A percentile compares a stretch with the other conserved stretches of the same genome.
phyloP scores from a whole-genome alignment of 306 rosid species.

The Arachis stenosperma region DNA sequence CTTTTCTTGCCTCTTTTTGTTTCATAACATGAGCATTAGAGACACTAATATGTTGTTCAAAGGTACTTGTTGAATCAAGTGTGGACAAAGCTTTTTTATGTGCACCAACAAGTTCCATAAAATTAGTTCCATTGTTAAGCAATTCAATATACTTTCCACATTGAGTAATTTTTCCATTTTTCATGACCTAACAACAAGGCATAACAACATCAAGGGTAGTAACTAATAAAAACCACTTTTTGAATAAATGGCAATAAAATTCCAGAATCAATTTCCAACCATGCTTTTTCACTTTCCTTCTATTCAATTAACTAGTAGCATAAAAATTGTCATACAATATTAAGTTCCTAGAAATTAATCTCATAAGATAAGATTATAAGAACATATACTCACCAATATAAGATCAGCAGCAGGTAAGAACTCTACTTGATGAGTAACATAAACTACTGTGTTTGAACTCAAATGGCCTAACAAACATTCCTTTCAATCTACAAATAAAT shows the following conservation, averaged over 20 bases:
- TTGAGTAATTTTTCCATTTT: conserved; percentile 74
- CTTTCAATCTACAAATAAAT: conserved; percentile 43
- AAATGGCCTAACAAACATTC: conserved; percentile 71
- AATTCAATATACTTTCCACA: conserved; percentile 74
- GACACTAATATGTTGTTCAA: conserved; percentile 36
- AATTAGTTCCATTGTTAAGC: conserved; percentile 66
- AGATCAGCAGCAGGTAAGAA: conserved; percentile 82
- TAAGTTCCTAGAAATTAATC: too few species aligned
- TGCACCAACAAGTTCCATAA: conserved; percentile 87
- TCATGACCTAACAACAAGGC: conserved; percentile 67
- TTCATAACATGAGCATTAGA: conserved; percentile 35
- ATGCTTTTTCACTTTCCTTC: too few species aligned
- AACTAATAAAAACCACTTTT: neutral
- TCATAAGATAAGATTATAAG: neutral
- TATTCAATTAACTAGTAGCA: too few species aligned
- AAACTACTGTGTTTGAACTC: conserved; percentile 71
- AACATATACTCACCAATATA: conserved; percentile 59
- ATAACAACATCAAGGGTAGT: neutral
- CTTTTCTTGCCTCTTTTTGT: conserved; percentile 44
- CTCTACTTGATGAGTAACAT: conserved; percentile 90
- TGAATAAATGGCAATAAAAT: too few species aligned
- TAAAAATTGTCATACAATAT: too few species aligned
- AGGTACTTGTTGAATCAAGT: conserved; percentile 44
- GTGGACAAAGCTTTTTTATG: conserved; percentile 74
- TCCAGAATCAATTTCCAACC: too few species aligned